phyloP scores from a whole-genome alignment of 495 filamentous ascomycete species.

The Cercophora samala region DNA sequence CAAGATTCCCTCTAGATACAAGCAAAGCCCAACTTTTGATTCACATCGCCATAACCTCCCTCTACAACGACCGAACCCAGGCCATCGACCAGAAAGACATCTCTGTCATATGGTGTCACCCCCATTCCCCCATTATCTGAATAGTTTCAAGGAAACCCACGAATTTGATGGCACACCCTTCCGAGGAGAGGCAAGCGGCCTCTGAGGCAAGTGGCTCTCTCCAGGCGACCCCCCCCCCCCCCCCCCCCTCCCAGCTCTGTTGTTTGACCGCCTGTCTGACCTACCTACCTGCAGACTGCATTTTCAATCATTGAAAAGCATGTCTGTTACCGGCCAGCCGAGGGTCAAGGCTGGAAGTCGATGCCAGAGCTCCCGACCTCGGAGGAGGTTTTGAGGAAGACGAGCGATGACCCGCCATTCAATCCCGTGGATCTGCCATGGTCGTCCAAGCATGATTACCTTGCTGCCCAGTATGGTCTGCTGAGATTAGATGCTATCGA shows the following conservation, averaged over 20 bases:
- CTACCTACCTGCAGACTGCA: slow-evolving; percentile 17
- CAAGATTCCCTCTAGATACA: neutral
- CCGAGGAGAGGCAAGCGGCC: neutral
- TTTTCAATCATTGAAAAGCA: slow-evolving; percentile 31
- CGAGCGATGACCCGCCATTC: slow-evolving; percentile 33
- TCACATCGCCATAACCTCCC: no score
- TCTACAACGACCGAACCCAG: no score
- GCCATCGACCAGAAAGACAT: no score
- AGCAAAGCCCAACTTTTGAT: neutral
- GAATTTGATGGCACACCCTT: neutral
- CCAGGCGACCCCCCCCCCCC: neutral
- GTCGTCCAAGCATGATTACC: slow-evolving; percentile 50
- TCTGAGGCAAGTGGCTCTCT: neutral
- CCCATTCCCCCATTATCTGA: no score
- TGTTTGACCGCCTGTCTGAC: neutral
- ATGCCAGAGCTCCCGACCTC: slow-evolving; percentile 46
- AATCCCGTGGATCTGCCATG: slow-evolving; percentile 40
- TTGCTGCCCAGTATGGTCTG: slow-evolving; percentile 62
- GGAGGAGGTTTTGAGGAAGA: slow-evolving; percentile 36
- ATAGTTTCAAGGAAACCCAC: neutral
- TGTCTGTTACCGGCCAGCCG: slow-evolving; percentile 24
- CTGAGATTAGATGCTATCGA: slow-evolving; percentile 62
- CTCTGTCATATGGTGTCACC: no score
- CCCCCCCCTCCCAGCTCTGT: neutral
- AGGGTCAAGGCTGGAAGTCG: slow-evolving; percentile 38